Percentiles rank a stretch among this genome's conserved stretches.
Evolutionary conservation across 371 early-diverging fungal species (phyloP).

Genomic region (Parasitella parasitica): DNA sequence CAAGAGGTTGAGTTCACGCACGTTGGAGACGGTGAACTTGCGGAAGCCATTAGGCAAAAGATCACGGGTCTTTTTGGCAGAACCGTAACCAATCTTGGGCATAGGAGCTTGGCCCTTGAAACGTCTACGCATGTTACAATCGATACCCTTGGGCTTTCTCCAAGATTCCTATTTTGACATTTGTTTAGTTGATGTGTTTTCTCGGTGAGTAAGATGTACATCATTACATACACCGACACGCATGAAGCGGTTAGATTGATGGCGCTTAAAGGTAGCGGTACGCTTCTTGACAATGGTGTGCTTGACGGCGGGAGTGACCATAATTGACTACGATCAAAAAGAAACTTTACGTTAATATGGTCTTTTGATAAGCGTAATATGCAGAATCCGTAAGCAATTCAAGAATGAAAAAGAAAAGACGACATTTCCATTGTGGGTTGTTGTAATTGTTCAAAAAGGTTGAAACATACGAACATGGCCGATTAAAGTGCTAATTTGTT

Average conservation of each 20-base stretch:
- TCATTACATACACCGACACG: slow-evolving; percentile 78
- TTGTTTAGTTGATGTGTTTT: no score
- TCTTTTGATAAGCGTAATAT: background rate
- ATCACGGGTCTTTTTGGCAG: slow-evolving; percentile 95
- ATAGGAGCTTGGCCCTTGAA: slow-evolving; percentile 98
- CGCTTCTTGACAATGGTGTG: slow-evolving; percentile 98
- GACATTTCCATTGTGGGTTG: no score
- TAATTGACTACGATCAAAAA: slow-evolving; percentile 32
- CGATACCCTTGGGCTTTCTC: slow-evolving; percentile 99
- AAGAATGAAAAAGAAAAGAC: no score
- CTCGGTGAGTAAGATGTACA: no score
- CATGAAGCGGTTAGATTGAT: slow-evolving; percentile 99
- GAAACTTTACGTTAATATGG: background rate
- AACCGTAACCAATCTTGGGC: slow-evolving; percentile 99
- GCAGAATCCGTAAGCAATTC: background rate
- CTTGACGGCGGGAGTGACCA: slow-evolving; percentile 91
- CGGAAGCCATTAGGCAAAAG: slow-evolving; percentile 98
- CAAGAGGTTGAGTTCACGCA: slow-evolving; percentile 95
- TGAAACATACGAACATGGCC: no score
- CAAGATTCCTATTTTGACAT: slow-evolving; percentile 89
- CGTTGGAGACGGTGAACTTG: slow-evolving; percentile 96
- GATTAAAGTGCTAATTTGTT: no score
- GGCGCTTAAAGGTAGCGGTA: slow-evolving; percentile 96
- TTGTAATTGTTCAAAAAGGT: no score
- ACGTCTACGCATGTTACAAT: slow-evolving; percentile 95